Conservation (phyloP, 164 flowering plant genomes). For the Aristolochia fimbriata region DNA sequence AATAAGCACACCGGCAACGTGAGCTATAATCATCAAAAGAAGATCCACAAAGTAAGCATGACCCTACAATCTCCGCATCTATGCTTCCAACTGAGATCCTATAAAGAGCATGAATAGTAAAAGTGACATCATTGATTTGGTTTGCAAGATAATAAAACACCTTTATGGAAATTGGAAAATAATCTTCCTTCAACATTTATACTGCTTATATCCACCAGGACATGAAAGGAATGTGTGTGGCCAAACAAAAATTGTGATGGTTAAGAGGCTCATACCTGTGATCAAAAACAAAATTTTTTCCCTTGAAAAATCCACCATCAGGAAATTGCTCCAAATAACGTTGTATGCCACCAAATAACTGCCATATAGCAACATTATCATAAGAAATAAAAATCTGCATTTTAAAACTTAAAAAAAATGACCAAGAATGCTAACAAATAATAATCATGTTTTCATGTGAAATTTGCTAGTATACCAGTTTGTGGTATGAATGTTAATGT, state of each 20-base stretch:
- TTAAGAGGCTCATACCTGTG: slow-evolving; percentile 52
- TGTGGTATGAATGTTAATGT: neutral
- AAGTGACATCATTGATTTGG: no score
- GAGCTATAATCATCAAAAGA: slow-evolving; percentile 84
- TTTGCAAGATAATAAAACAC: no score
- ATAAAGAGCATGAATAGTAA: slow-evolving; percentile 8
- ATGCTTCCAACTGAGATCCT: slow-evolving; percentile 90
- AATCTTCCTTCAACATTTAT: no score
- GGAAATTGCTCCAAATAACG: slow-evolving; percentile 89
- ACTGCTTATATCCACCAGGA: no score
- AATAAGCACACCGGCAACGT: slow-evolving; percentile 67
- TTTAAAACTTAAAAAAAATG: neutral
- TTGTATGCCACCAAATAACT: slow-evolving; percentile 94
- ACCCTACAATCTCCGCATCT: slow-evolving; percentile 39
- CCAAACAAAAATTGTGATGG: neutral
- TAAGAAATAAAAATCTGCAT: neutral
- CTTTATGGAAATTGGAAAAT: no score
- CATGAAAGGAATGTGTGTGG: no score
- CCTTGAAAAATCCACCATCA: slow-evolving; percentile 89
- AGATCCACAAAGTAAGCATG: slow-evolving; percentile 60
- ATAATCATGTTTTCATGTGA: neutral
- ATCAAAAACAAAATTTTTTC: slow-evolving; percentile 98
- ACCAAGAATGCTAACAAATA: neutral
- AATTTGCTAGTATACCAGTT: neutral
- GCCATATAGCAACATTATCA: slow-evolving; percentile 14